Evolutionary conservation across 2,329 filamentous ascomycete species (phyloP).

Genomic region (Aureobasidium melanogenum): DNA sequence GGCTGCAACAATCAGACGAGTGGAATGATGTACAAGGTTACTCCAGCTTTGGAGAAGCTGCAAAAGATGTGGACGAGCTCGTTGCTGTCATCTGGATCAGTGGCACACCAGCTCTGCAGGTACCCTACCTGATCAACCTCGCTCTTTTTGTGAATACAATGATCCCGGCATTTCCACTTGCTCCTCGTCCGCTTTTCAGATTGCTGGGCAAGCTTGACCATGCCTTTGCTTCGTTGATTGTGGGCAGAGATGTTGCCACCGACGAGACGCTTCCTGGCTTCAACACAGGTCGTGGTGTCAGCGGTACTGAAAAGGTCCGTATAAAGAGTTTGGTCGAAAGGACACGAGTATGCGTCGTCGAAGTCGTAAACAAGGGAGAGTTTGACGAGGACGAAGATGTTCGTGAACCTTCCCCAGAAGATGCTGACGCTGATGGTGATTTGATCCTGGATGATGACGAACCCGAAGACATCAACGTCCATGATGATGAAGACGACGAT

Average conservation of each 20-base stretch:
- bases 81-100: constrained; percentile 79
- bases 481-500: constrained; percentile 24
- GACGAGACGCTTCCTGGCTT: constrained; percentile 62
- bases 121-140: constrained; percentile 73
- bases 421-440: constrained; percentile 38
- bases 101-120: constrained; percentile 72
- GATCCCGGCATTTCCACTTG: constrained; percentile 61
- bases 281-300: constrained; percentile 51
- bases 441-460: constrained; percentile 11
- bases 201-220: constrained; percentile 72
- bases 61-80: constrained; percentile 62
- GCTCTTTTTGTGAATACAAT: constrained; percentile 65
- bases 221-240: constrained; percentile 68
- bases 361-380: constrained; percentile 52
- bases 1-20: constrained; percentile 22
- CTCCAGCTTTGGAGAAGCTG: constrained; percentile 58
- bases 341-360: constrained; percentile 61
- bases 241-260: constrained; percentile 57
- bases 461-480: constrained; percentile 22
- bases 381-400: constrained; percentile 33
- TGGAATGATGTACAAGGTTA: constrained; percentile 42
- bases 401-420: constrained; percentile 25
- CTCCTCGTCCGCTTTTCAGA: constrained; percentile 58
- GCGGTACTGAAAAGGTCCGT: constrained; percentile 82
- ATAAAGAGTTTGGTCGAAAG: constrained; percentile 73